Percentiles rank a stretch among this genome's conserved stretches.
Evolutionary conservation across 202 grass and related monocot genomes (phyloP).

Genomic region (Schoenoplectus triqueter): DNA sequence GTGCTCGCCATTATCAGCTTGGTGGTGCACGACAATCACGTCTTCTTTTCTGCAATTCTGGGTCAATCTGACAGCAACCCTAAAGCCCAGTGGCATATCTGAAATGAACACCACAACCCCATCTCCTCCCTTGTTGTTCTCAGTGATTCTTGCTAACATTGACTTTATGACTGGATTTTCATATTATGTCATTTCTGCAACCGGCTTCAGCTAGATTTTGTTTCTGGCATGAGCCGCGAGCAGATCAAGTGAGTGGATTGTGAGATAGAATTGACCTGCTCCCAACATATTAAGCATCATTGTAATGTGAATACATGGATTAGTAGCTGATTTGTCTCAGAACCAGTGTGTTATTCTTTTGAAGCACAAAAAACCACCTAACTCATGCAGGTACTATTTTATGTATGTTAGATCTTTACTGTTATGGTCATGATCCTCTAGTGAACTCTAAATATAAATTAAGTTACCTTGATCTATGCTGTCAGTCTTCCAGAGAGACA

Average conservation of each 20-base stretch:
- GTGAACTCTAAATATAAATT: no score
- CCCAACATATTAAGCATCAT: not conserved
- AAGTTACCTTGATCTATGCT: no score
- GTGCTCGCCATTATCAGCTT: slow-evolving; percentile 74
- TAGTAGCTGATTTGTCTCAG: not conserved
- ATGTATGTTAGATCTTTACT: no score
- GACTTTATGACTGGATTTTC: slow-evolving; percentile 85
- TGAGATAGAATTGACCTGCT: slow-evolving; percentile 66
- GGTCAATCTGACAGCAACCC: slow-evolving; percentile 60
- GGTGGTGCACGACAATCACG: slow-evolving; percentile 72
- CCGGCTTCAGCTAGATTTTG: slow-evolving; percentile 86
- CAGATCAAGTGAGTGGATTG: slow-evolving; percentile 74
- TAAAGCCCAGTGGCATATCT: slow-evolving; percentile 78
- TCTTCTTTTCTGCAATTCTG: slow-evolving; percentile 78
- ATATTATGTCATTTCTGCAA: slow-evolving; percentile 74
- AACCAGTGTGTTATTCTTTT: not conserved
- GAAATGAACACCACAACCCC: slow-evolving; percentile 86
- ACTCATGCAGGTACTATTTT: not conserved
- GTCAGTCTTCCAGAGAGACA: no score
- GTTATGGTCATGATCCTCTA: no score
- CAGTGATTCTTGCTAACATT: slow-evolving; percentile 56
- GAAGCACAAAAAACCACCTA: not conserved
- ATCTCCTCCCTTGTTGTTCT: slow-evolving; percentile 63
- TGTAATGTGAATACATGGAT: not conserved
- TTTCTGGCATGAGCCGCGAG: slow-evolving; percentile 78